Conservation (phyloP, 129 eudicot species). For the Helianthus annuus region HanXRQr2.0-SUNRISE NC_035444.2:31322753-31323252, state of each 20-base stretch:
- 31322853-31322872: constrained; percentile 32
- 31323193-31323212: neutral
- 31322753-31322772: neutral
- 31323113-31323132: too few relatives aligned
- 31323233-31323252: neutral
- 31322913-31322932: constrained; percentile 26
- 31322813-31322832: neutral
- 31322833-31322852: neutral
- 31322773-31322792: neutral
- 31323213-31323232: neutral
- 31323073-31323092: too few relatives aligned
- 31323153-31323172: neutral
- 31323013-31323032: too few relatives aligned
- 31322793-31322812: constrained; percentile 11
- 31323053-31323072: too few relatives aligned
- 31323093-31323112: too few relatives aligned
- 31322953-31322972: neutral
- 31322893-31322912: constrained; percentile 35
- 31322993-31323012: neutral
- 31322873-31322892: constrained; percentile 29
- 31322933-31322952: constrained; percentile 4
- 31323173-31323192: neutral
- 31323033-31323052: too few relatives aligned
- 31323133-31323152: neutral
- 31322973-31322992: neutral